These are phyloP conservation scores for Gonium pectorale DNA, from an alignment of 139 green algal species.

Conservation along the genomic window DNA sequence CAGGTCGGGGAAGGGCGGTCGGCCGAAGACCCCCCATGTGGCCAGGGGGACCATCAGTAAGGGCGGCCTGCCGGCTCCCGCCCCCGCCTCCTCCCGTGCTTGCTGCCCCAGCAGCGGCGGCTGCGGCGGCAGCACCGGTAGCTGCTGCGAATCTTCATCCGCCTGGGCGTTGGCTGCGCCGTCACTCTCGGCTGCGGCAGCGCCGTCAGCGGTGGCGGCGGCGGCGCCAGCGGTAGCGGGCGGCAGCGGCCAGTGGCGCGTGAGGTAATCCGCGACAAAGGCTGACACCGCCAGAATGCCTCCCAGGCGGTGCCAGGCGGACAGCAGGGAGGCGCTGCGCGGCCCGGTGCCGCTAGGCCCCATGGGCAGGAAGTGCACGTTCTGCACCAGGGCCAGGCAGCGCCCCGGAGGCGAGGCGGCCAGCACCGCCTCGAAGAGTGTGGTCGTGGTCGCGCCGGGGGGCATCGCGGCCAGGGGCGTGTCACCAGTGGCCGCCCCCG, in stretches of 20 bases:
- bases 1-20: conserved; percentile 50
- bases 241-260: neutral
- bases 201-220: too few species aligned
- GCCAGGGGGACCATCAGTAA: conserved; percentile 46
- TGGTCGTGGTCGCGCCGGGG: neutral
- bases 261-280: conserved; percentile 58
- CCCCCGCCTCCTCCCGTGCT: too few species aligned
- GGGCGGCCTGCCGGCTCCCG: neutral
- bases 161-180: too few species aligned
- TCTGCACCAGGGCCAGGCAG: conserved; percentile 60
- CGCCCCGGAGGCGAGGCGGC: neutral
- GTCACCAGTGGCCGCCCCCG: neutral
- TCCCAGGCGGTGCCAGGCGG: conserved; percentile 41
- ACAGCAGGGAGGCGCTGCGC: conserved; percentile 29
- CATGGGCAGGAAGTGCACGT: conserved; percentile 70
- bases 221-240: neutral
- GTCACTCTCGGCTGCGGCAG: too few species aligned
- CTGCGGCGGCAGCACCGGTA: too few species aligned
- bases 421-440: conserved; percentile 22
- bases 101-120: too few species aligned
- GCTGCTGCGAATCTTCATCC: too few species aligned
- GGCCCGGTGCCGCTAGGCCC: conserved; percentile 48
- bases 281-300: conserved; percentile 51
- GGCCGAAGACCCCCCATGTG: conserved; percentile 56
- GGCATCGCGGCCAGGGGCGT: neutral